Conservation (phyloP, 768 basidiomycete species). For the Lentinus brumalis region DNA sequence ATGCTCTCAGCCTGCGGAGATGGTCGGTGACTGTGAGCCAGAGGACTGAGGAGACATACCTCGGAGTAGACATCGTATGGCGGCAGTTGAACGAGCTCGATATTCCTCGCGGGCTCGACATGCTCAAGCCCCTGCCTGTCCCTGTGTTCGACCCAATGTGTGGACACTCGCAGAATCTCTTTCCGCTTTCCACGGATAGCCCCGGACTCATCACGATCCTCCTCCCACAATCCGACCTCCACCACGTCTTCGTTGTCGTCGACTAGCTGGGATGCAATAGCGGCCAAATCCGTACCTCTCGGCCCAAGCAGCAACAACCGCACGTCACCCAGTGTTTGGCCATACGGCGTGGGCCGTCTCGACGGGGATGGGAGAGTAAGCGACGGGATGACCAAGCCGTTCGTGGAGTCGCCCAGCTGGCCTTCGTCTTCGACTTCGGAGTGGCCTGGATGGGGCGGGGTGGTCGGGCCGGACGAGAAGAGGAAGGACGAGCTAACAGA, state of each 20-base stretch:
- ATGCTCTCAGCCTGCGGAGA: conserved; percentile 20
- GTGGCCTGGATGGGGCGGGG: conserved; percentile 55
- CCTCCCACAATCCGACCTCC: conserved; percentile 62
- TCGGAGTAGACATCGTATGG: conserved; percentile 45
- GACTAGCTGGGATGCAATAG: conserved; percentile 48
- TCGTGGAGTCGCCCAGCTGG: conserved; percentile 36
- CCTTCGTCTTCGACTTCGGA: conserved; percentile 30
- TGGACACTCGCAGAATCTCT: conserved; percentile 55
- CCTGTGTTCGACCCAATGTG: conserved; percentile 70
- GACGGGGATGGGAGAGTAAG: conserved; percentile 62
- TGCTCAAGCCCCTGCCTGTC: conserved; percentile 68
- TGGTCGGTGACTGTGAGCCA: neutral
- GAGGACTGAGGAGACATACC: conserved; percentile 40
- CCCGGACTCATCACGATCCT: conserved; percentile 40
- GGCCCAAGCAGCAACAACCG: conserved; percentile 56
- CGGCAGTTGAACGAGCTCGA: conserved; percentile 59
- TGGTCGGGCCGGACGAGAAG: conserved; percentile 73
- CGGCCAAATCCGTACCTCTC: conserved; percentile 45
- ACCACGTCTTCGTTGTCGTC: conserved; percentile 68
- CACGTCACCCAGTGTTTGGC: conserved; percentile 67
- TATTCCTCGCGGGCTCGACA: conserved; percentile 63
- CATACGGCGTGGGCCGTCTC: conserved; percentile 64
- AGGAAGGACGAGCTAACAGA: conserved; percentile 77
- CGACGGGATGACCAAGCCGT: conserved; percentile 71
- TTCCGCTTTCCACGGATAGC: conserved; percentile 10